phyloP scores from a whole-genome alignment of 176 grass and related monocot genomes.

The Aegilops speltoides region DNA sequence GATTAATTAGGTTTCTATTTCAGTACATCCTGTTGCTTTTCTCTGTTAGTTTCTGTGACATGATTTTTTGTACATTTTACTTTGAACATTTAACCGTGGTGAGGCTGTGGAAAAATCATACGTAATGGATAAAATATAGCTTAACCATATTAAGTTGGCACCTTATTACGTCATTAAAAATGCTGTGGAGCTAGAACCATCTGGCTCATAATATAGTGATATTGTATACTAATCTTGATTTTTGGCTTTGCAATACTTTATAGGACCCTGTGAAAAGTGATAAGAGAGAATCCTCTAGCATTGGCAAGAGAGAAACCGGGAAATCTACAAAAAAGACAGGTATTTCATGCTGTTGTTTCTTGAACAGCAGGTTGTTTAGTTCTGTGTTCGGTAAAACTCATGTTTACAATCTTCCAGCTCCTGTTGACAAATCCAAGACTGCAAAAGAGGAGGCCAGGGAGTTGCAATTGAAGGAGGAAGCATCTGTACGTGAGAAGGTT shows the following conservation, averaged over 20 bases:
- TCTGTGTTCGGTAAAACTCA: conserved; percentile 18
- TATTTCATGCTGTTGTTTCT: conserved; percentile 30
- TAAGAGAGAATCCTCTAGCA: conserved; percentile 57
- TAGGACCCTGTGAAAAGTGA: conserved; percentile 68
- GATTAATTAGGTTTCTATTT: conserved; percentile 5
- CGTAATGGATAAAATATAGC: neutral
- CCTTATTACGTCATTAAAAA: neutral
- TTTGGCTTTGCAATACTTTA: conserved; percentile 30
- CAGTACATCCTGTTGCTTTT: neutral
- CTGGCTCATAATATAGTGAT: neutral
- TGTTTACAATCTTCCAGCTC: conserved; percentile 39
- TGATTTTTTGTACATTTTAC: conserved; percentile 12
- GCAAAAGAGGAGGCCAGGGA: conserved; percentile 98
- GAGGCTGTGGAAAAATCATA: conserved; percentile 1
- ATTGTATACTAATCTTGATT: conserved; percentile 12
- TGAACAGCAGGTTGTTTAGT: neutral
- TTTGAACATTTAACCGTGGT: conserved; percentile 3
- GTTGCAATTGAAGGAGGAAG: conserved; percentile 80
- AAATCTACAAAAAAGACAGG: conserved; percentile 78
- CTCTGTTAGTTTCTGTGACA: conserved; percentile 6
- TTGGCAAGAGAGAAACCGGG: conserved; percentile 64
- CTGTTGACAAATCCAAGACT: conserved; percentile 75
- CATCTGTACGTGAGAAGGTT: conserved; percentile 70
- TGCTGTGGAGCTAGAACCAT: neutral
- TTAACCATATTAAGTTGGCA: conserved; percentile 6